A percentile compares a stretch with the other conserved stretches of the same genome.
Evolutionary conservation across 1,139 yeast species (phyloP).

Genomic region (Sugiyamaella castrensis): DNA sequence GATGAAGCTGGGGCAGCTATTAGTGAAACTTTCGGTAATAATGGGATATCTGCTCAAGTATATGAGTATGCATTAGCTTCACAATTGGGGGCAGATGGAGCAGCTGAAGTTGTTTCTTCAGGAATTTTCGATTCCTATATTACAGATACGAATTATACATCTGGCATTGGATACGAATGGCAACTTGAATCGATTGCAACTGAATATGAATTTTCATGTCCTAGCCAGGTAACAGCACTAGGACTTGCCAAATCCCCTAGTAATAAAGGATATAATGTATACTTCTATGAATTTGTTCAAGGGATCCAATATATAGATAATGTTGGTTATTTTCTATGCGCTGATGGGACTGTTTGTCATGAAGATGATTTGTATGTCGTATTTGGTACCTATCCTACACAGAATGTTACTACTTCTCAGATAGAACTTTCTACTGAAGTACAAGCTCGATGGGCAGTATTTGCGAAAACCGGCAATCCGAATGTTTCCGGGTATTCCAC

Average conservation of each 20-base stretch:
- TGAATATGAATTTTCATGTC: constrained; percentile 27
- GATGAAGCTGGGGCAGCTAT: constrained; percentile 31
- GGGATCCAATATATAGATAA: constrained; percentile 33
- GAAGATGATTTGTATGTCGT: constrained; percentile 34
- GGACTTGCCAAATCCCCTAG: constrained; percentile 1
- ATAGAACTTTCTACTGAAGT: constrained; percentile 24
- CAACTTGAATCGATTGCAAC: constrained; percentile 25
- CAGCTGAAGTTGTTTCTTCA: constrained; percentile 13
- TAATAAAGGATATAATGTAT: constrained; percentile 19
- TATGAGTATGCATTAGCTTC: constrained; percentile 17
- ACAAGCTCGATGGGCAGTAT: constrained; percentile 33
- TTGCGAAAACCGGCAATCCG: constrained; percentile 28
- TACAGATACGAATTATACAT: constrained; percentile 11
- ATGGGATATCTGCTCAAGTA: constrained; percentile 8
- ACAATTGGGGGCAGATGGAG: constrained; percentile 15
- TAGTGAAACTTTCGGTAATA: constrained; percentile 12
- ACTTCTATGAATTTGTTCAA: constrained; percentile 27
- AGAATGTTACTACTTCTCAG: constrained; percentile 21
- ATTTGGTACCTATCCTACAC: constrained; percentile 31
- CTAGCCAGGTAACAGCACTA: constrained; percentile 24
- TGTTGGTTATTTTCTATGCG: constrained; percentile 24
- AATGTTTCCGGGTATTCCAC: constrained; percentile 11
- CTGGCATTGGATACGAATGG: constrained; percentile 9
- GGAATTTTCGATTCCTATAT: constrained; percentile 14
- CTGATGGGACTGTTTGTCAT: constrained; percentile 31